phyloP scores from a whole-genome alignment of 768 basidiomycete genomes.

The Cystobasidiopsis lactophilus region DNA sequence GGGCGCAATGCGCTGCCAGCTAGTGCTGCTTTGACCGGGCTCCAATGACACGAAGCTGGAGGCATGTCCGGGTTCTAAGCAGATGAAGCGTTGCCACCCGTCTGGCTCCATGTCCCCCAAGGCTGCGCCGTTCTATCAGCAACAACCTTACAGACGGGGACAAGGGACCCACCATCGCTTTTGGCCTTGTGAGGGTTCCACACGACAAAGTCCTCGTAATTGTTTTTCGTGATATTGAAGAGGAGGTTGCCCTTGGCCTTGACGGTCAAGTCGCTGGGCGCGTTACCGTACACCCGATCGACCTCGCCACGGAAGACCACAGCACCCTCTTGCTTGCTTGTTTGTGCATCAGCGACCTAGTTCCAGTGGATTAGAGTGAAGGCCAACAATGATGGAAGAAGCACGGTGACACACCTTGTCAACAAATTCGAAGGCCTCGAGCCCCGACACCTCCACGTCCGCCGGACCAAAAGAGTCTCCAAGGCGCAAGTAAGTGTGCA shows the following conservation, averaged over 20 bases:
- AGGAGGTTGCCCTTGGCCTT: constrained; percentile 1
- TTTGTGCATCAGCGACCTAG: constrained; percentile 28
- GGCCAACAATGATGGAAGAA: too few species aligned
- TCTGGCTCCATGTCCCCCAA: constrained; percentile 74
- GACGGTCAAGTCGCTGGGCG: constrained; percentile 10
- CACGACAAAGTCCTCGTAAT: constrained; percentile 46
- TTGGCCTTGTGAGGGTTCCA: constrained; percentile 63
- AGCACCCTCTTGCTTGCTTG: constrained; percentile 34
- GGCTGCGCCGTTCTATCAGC: too few species aligned
- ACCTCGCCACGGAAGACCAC: constrained; percentile 38
- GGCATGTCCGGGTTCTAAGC: constrained; percentile 47
- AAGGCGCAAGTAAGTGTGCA: constrained; percentile 67
- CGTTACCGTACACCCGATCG: constrained; percentile 16
- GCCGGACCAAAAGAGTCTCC: constrained; percentile 30
- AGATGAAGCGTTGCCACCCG: constrained; percentile 72
- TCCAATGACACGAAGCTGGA: background rate
- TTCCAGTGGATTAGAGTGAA: background rate
- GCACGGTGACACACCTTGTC: constrained; percentile 39
- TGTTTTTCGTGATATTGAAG: constrained; percentile 12
- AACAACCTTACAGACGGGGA: too few species aligned
- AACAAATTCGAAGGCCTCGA: constrained; percentile 43
- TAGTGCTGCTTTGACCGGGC: background rate
- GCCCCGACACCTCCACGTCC: constrained; percentile 39
- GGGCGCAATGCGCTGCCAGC: too few species aligned
- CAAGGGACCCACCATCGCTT: too few species aligned